These are phyloP conservation scores for Pseudocercospora crystallina DNA, from an alignment of 2,329 filamentous ascomycete genomes.

Conservation along the genomic window DNA sequence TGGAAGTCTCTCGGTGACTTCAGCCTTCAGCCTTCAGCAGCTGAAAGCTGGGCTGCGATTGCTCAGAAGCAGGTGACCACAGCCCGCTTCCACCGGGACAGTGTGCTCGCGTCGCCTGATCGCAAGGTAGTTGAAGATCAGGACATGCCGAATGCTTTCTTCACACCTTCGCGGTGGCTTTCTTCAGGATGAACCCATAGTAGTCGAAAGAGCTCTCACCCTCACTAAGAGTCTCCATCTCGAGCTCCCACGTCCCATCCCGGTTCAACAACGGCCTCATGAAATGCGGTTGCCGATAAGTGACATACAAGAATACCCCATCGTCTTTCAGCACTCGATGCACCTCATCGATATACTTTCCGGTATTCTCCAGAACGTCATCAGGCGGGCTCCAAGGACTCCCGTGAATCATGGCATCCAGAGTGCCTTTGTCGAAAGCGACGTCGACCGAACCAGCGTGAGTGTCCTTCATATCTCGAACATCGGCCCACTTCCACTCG, in stretches of 20 bases:
- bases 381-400: conserved; percentile 33
- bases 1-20: too few species aligned
- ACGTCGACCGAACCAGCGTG: conserved; percentile 49
- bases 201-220: conserved; percentile 50
- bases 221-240: conserved; percentile 44
- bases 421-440: conserved; percentile 48
- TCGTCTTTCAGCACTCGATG: conserved; percentile 30
- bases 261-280: conserved; percentile 49
- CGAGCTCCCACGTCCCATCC: conserved; percentile 46
- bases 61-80: too few species aligned
- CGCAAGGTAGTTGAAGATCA: too few species aligned
- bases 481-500: conserved; percentile 53
- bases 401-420: conserved; percentile 37
- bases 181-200: conserved; percentile 46
- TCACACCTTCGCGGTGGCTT: conserved; percentile 15
- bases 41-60: too few species aligned
- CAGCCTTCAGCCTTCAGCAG: not conserved
- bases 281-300: conserved; percentile 57
- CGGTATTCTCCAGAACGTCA: conserved; percentile 30
- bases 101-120: too few species aligned
- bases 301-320: conserved; percentile 38
- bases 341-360: conserved; percentile 27
- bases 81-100: too few species aligned
- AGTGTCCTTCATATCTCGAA: conserved; percentile 51
- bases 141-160: too few species aligned